These are phyloP conservation scores for Penicillium sp. DNA, from an alignment of 2,329 filamentous ascomycete genomes.

Conservation along the genomic window DNA sequence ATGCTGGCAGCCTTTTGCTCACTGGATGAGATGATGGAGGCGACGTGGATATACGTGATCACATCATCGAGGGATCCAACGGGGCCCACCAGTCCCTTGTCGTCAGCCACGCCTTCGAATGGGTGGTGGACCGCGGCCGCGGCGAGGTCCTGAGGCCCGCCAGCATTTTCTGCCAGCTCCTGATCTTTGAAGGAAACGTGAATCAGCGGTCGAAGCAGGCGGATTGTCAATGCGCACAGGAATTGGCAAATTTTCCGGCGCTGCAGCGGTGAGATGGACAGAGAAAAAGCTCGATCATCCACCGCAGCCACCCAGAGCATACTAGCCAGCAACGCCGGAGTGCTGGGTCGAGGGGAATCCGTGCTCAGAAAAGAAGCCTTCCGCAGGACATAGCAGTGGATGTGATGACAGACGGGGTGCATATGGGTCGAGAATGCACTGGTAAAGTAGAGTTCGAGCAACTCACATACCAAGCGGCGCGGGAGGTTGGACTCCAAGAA, in stretches of 20 bases:
- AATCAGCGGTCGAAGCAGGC: constrained; percentile 77
- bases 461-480: constrained; percentile 73
- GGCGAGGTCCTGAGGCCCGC: constrained; percentile 66
- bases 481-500: constrained; percentile 76
- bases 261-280: constrained; percentile 78
- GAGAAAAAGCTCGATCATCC: constrained; percentile 79
- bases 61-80: constrained; percentile 81
- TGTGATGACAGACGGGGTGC: constrained; percentile 85
- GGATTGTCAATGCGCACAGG: constrained; percentile 78
- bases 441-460: constrained; percentile 85
- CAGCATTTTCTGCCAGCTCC: constrained; percentile 43
- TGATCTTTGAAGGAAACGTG: constrained; percentile 61
- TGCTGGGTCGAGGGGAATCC: constrained; percentile 74
- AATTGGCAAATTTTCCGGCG: constrained; percentile 83
- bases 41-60: constrained; percentile 85
- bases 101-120: constrained; percentile 55
- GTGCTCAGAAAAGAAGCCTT: constrained; percentile 80
- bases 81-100: constrained; percentile 42
- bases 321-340: constrained; percentile 79
- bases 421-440: constrained; percentile 83
- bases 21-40: constrained; percentile 85
- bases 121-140: constrained; percentile 60
- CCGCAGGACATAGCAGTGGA: constrained; percentile 82
- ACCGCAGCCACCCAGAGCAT: constrained; percentile 98
- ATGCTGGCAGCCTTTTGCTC: constrained; percentile 94